Percentiles rank a stretch among this genome's conserved stretches.
These are phyloP conservation scores for Lactifluus hygrophoroides DNA, from an alignment of 768 basidiomycete species.

Conservation along the genomic window DNA sequence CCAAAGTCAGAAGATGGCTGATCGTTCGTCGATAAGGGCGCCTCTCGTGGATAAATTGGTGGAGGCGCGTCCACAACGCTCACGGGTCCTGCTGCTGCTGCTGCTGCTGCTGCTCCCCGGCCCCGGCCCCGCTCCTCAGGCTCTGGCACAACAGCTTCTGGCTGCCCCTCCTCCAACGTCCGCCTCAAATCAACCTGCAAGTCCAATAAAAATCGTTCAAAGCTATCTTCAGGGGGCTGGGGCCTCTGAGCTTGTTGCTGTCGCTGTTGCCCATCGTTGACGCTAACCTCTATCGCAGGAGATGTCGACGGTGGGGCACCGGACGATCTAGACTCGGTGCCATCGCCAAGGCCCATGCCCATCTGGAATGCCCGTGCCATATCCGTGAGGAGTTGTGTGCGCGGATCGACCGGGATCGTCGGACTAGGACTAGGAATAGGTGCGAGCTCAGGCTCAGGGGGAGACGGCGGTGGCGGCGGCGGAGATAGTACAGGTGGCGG, in stretches of 20 bases:
- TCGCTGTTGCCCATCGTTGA: slow-evolving; percentile 6
- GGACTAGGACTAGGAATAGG: neutral
- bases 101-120: too few relatives aligned
- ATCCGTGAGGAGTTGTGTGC: slow-evolving; percentile 68
- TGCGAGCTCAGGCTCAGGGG: neutral
- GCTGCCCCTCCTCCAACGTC: slow-evolving; percentile 36
- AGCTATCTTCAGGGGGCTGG: slow-evolving; percentile 52
- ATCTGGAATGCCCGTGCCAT: slow-evolving; percentile 77
- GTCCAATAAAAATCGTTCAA: slow-evolving; percentile 75
- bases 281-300: neutral
- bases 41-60: slow-evolving; percentile 7
- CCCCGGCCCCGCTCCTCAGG: too few relatives aligned
- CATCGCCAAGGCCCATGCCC: slow-evolving; percentile 36
- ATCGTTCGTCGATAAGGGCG: neutral
- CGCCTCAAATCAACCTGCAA: slow-evolving; percentile 63
- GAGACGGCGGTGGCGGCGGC: too few relatives aligned
- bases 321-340: neutral
- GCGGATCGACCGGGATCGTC: slow-evolving; percentile 29
- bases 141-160: neutral
- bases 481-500: neutral
- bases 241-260: slow-evolving; percentile 16
- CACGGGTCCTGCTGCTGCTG: too few relatives aligned
- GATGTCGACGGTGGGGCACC: neutral
- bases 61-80: neutral
- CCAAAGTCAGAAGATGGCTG: neutral